Percentiles rank a stretch among this genome's conserved stretches.
Evolutionary conservation across 1,284 basidiomycete species (phyloP).

Genomic region (Apiotrichum sp.): DNA sequence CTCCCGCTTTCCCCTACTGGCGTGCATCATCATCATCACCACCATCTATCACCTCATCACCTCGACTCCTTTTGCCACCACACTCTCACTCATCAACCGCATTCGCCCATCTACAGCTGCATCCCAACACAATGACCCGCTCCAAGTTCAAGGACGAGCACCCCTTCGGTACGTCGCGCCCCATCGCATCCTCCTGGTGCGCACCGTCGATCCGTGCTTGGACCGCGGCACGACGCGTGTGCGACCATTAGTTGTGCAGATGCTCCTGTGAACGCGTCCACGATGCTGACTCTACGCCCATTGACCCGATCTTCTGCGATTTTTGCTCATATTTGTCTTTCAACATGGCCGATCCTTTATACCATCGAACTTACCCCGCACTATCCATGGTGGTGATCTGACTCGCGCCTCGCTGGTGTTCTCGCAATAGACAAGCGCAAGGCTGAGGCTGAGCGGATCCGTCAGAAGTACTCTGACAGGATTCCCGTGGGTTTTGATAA

Average conservation of each 20-base stretch:
- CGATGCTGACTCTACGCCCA: no score
- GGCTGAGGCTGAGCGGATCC: constrained; percentile 85
- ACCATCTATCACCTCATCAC: background rate
- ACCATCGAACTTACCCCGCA: no score
- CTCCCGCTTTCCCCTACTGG: background rate
- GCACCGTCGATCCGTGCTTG: no score
- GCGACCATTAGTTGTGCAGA: no score
- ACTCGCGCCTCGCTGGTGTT: no score
- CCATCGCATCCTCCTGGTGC: no score
- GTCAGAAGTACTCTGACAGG: constrained; percentile 97
- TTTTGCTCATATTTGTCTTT: no score
- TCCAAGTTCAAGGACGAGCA: constrained; percentile 99
- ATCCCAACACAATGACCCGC: constrained; percentile 58
- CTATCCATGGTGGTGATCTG: no score
- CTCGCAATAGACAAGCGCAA: constrained; percentile 82
- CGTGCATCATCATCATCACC: background rate
- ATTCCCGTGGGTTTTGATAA: constrained; percentile 69
- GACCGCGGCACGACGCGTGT: no score
- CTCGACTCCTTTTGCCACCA: background rate
- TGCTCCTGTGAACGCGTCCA: no score
- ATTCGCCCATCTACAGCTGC: background rate
- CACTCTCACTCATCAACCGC: background rate
- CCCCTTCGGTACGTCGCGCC: constrained; percentile 71
- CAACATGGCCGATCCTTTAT: no score
- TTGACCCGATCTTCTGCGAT: no score